Base-by-base conservation (phyloP, 2,329 filamentous ascomycete genomes). In the Volutella citrinella region DNA sequence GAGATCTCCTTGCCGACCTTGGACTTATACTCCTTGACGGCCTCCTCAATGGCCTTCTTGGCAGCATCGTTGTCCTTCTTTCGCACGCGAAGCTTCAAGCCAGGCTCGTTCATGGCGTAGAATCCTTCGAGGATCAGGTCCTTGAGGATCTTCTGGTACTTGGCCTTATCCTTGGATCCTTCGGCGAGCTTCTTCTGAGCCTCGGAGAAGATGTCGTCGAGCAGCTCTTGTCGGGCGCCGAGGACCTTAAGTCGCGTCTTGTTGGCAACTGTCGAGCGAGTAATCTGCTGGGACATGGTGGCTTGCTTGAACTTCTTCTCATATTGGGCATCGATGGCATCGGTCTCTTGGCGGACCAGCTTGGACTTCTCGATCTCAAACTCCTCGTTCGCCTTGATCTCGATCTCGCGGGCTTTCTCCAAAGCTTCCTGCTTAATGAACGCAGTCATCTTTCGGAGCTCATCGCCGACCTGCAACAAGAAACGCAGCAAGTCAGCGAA, bases 251-350 rank as follows among this genome's bases (percentile, higher is more conserved):
- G 82, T 42, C 93, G 82, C 38, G 87, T 93, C 76, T 95, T 95
- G 77, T 98, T 98, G 69, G 90, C 79, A 45, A 96, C 83, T 44
- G 90, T 97, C 46, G 90, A 97, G 60, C 87, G 87, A 47, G 90
- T 95, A 71, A 97, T 97, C 72, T 98, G 93, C 77, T 97, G 93
- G 45, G 88, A 91, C 87, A 97, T 95, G 72, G 85, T 80, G 56
- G 93, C 91, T 70, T 95, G 87, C 76, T 96, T 98, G 80, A 94
- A 94, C 74, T 97, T 97, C 81, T 95, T 97, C 70, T 91, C 87
- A 78, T 96, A 98, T 54, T 84, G 73, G 49, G 75, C 74, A 70
- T 98, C 93, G 73, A 98, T 97, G 65, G 88, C 70, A 59, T 88
- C 80, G 34, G 87, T 96, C 70, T 97, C 93, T 69, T 94, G 83